phyloP scores from a whole-genome alignment of 495 filamentous ascomycete genomes.

The Aspergillus hancockii region DNA sequence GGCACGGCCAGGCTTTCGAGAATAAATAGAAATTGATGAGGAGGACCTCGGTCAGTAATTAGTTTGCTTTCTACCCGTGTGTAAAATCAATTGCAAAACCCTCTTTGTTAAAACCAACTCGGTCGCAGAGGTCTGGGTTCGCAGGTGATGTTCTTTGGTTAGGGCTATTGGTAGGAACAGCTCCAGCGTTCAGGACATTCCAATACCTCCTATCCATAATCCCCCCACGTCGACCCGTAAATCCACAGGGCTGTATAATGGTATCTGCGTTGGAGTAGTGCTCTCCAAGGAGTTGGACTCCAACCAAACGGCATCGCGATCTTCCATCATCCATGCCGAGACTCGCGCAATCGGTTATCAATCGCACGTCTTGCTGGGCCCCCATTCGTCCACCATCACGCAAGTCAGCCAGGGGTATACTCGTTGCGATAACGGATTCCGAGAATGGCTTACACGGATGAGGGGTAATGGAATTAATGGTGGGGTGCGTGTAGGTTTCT shows the following conservation, averaged over 20 bases:
- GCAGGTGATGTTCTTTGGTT: too few species aligned
- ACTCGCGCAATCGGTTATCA: background rate
- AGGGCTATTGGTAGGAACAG: too few species aligned
- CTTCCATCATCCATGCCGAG: background rate
- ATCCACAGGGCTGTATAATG: background rate
- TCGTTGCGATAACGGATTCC: background rate
- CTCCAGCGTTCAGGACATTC: too few species aligned
- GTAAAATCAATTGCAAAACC: background rate
- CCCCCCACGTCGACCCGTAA: too few species aligned
- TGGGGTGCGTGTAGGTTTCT: background rate
- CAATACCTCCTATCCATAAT: too few species aligned
- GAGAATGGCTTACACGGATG: background rate
- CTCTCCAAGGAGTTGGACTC: background rate
- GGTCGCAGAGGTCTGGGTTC: too few species aligned
- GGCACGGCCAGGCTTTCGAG: background rate
- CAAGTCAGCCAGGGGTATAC: background rate
- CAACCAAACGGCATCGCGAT: background rate
- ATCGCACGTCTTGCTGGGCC: background rate
- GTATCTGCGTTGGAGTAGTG: background rate
- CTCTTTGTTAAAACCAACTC: background rate
- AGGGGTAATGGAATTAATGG: background rate
- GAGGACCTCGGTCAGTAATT: background rate
- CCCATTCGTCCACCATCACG: background rate
- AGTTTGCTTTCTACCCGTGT: background rate
- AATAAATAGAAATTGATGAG: background rate